phyloP scores from a whole-genome alignment of 2,329 filamentous ascomycete species.

The Pseudopyrenochaeta lycopersici region DNA sequence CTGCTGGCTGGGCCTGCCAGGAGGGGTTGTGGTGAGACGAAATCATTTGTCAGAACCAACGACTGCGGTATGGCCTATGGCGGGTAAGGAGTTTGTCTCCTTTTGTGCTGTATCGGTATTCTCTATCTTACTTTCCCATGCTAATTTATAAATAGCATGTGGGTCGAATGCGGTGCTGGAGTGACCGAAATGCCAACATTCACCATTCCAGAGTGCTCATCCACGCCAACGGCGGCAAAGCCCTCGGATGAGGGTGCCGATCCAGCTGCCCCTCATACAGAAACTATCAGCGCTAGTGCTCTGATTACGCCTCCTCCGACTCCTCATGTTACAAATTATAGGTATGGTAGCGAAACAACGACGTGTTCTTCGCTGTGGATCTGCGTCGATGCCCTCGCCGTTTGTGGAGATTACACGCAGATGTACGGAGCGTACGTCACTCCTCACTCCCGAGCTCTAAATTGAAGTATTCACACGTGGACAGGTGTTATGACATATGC shows the following conservation, averaged over 20 bases:
- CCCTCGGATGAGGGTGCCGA: background rate
- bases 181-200: conserved; percentile 11
- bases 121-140: background rate
- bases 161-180: conserved; percentile 11
- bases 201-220: conserved; percentile 4
- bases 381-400: conserved; percentile 12
- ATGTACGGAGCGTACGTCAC: conserved; percentile 15
- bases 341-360: background rate
- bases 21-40: conserved; percentile 23
- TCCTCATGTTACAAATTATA: background rate
- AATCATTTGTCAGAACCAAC: conserved; percentile 30
- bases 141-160: conserved; percentile 11
- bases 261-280: background rate
- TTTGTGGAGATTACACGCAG: conserved; percentile 2
- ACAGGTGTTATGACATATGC: conserved; percentile 2
- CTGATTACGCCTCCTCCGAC: conserved; percentile 2
- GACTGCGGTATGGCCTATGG: conserved; percentile 28
- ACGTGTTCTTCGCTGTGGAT: conserved; percentile 12
- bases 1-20: conserved; percentile 20
- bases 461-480: background rate
- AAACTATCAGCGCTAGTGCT: background rate
- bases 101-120: no score
- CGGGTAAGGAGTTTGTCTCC: conserved; percentile 19
- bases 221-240: background rate
- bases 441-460: background rate